Percentiles rank a stretch among this genome's conserved stretches.
phyloP scores from a whole-genome alignment of 345 rosid species.

The Citrus maxima region DNA sequence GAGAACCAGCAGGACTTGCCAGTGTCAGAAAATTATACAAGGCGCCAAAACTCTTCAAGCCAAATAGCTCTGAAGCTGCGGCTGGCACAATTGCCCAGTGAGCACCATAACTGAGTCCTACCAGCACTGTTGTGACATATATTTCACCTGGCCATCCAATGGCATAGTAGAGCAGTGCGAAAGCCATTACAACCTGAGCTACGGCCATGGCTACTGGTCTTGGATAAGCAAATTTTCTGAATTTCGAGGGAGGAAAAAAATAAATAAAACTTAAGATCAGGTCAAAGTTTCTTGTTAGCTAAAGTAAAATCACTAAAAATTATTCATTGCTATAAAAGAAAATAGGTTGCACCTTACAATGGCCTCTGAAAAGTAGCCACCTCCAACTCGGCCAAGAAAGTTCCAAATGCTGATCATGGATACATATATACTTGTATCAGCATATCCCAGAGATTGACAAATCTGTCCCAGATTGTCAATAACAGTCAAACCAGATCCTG shows the following conservation, averaged over 20 bases:
- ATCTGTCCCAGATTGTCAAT: conserved; percentile 90
- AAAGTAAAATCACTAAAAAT: background rate
- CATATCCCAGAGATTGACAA: conserved; percentile 61
- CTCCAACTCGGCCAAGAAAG: conserved; percentile 89
- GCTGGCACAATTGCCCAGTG: conserved; percentile 67
- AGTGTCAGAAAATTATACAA: conserved; percentile 62
- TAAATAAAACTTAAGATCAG: background rate
- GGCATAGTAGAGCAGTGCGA: conserved; percentile 55
- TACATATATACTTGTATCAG: conserved; percentile 54
- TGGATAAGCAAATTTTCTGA: conserved; percentile 57
- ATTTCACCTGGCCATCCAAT: conserved; percentile 64
- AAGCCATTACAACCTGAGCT: conserved; percentile 57
- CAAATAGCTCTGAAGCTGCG: conserved; percentile 65
- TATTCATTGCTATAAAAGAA: background rate
- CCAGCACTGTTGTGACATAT: conserved; percentile 52
- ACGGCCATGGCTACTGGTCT: conserved; percentile 63
- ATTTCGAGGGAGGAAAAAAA: background rate
- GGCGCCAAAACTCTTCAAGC: conserved; percentile 69
- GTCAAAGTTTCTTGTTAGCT: background rate
- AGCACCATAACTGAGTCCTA: conserved; percentile 63
- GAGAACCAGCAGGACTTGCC: conserved; percentile 60
- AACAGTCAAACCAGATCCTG: conserved; percentile 80
- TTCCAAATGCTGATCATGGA: conserved; percentile 87
- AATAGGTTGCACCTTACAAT: conserved; percentile 47
- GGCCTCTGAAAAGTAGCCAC: conserved; percentile 87